Base-by-base conservation (phyloP, 169 alveolate genomes). In the Plasmodium ovale region DNA sequence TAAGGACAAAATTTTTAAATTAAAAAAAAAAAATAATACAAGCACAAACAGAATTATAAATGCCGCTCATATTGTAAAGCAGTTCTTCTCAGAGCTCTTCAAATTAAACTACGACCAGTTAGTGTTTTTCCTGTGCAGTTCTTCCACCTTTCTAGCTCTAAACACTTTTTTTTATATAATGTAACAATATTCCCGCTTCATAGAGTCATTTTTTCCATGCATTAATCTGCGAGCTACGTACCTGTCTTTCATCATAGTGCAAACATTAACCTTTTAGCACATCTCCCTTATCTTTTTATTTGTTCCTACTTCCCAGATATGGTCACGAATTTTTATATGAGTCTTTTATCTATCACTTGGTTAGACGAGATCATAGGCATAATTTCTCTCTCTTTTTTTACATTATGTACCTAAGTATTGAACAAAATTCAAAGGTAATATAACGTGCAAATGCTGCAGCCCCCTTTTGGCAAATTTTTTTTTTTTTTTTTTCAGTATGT, bases 361-460 rank as follows among this genome's bases (percentile, higher is more conserved):
- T 95, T 56, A 95, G 99, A 85, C 95, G 96, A 84, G 99, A 99
- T 88, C 98, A 97, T 94, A 93, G 99, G 21, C 99, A 99, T 92
- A 99, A 99, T 93, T 98, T 97, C 92, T 98, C 99, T 1, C 95
- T 97, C 47, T 98, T 96, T 95, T 99, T 97, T 94, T 98, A 98
- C 89, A 84, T 94, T 71, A 97, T 98, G 87, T 98, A 98, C 94
- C 93, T 94, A 92, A 42, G 84, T 49, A 89, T 89, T 70, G 91
- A 73, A 71, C 69, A 94, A 54, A 87, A 88, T 67, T 49, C 87
- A 39, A 87, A 87, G 96, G 97, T 95, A 37, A 60, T 54, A 29
- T 49, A 56, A 14, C n/a, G 23, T 33, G 3, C 2, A 82, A 37
- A 37, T 64, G 60, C 6, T 23, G 27, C 21, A 10, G 10, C 68